Percentiles rank a stretch among this genome's conserved stretches.
These are phyloP conservation scores for Penicillium decumbens DNA, from an alignment of 2,329 filamentous ascomycete species.

Conservation along the genomic window DNA sequence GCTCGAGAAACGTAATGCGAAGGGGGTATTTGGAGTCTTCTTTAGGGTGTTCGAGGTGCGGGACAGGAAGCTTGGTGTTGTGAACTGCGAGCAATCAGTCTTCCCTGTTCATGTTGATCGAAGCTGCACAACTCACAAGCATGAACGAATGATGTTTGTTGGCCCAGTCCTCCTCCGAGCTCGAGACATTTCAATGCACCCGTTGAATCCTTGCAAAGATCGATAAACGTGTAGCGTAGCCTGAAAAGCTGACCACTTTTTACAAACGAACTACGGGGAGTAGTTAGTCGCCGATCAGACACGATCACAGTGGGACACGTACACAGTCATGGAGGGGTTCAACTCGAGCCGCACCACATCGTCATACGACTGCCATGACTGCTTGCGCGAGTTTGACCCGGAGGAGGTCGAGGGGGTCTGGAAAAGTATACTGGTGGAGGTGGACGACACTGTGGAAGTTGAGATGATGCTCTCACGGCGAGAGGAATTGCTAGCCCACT, in stretches of 20 bases:
- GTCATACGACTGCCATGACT: conserved; percentile 29
- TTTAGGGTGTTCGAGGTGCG: conserved; percentile 42
- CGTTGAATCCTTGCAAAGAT: conserved; percentile 37
- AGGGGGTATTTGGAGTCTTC: conserved; percentile 32
- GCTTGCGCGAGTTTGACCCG: conserved; percentile 27
- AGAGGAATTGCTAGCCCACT: conserved; percentile 29
- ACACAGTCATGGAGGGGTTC: conserved; percentile 35
- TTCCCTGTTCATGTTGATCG: neutral
- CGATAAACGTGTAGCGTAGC: conserved; percentile 37
- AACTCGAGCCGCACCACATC: conserved; percentile 31
- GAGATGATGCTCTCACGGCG: conserved; percentile 28
- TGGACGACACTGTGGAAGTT: conserved; percentile 29
- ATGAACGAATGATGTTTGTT: conserved; percentile 37
- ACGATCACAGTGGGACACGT: conserved; percentile 6
- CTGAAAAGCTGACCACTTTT: conserved; percentile 39
- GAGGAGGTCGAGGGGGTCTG: conserved; percentile 29
- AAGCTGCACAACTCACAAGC: conserved; percentile 30
- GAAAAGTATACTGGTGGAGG: conserved; percentile 29
- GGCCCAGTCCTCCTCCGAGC: conserved; percentile 36
- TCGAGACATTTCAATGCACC: conserved; percentile 37
- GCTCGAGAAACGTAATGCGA: conserved; percentile 41
- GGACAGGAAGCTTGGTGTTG: conserved; percentile 37
- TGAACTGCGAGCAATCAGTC: conserved; percentile 26
- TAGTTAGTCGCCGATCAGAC: conserved; percentile 1
- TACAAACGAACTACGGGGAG: conserved; percentile 33